phyloP scores from a whole-genome alignment of 768 basidiomycete genomes.

The Hebeloma cylindrosporum region DNA sequence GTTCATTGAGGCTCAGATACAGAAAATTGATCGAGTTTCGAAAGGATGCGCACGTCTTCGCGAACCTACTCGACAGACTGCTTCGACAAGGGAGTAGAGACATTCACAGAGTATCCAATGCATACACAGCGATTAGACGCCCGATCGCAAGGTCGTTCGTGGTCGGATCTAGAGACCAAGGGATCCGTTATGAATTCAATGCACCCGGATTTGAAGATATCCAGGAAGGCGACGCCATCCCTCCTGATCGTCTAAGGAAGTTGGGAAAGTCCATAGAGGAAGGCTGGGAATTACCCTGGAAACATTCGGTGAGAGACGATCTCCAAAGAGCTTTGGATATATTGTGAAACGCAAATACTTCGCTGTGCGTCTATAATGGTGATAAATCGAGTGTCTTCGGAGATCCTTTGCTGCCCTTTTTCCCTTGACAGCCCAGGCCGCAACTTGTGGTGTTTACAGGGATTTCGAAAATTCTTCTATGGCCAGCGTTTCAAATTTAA shows the following conservation, averaged over 20 bases:
- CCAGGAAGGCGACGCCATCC: conserved; percentile 14
- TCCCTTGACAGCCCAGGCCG: too few species aligned
- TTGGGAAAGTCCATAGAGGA: conserved; percentile 5
- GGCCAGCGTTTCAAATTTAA: too few species aligned
- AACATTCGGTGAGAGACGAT: not conserved
- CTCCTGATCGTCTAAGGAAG: conserved; percentile 7
- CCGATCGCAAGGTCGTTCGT: conserved; percentile 18
- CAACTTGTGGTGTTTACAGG: too few species aligned
- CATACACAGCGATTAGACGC: conserved; percentile 12
- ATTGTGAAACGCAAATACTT: too few species aligned
- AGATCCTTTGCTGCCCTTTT: too few species aligned
- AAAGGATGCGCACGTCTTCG: conserved; percentile 18
- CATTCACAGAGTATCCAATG: conserved; percentile 13
- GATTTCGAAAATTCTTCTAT: too few species aligned
- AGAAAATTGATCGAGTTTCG: not conserved
- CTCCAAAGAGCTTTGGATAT: conserved; percentile 8
- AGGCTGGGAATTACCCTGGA: conserved; percentile 12
- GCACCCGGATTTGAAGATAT: conserved; percentile 15
- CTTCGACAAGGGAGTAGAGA: conserved; percentile 1
- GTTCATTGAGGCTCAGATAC: not conserved
- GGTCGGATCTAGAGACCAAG: conserved; percentile 8
- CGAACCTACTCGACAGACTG: conserved; percentile 10
- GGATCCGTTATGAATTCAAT: conserved; percentile 14
- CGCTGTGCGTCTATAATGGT: too few species aligned
- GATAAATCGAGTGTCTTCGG: too few species aligned